A percentile compares a stretch with the other conserved stretches of the same genome.
Evolutionary conservation across 208 protist genomes (phyloP).

Genomic region (Porcisia hertigi): DNA sequence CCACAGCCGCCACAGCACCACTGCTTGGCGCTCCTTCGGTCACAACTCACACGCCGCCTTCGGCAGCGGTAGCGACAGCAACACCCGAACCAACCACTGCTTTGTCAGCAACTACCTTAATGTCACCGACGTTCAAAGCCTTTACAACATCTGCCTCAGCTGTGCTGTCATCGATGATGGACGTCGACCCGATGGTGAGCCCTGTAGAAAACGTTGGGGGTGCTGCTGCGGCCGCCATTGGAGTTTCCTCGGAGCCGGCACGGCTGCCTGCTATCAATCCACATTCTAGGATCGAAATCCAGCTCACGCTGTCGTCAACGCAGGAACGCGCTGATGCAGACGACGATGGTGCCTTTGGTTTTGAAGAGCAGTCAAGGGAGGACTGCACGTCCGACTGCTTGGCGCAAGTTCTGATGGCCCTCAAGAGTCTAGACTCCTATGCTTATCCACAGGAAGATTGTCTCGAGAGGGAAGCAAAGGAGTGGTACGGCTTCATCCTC

Average conservation of each 20-base stretch:
- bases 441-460: not conserved
- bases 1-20: not conserved
- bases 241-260: not conserved
- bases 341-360: not conserved
- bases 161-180: conserved; percentile 15
- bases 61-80: not conserved
- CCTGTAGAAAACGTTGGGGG: not conserved
- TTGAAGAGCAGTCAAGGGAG: not conserved
- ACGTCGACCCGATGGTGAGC: not conserved
- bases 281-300: conserved; percentile 3
- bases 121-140: conserved; percentile 14
- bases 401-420: not conserved
- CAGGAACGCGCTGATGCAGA: not conserved
- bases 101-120: not conserved
- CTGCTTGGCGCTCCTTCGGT: not conserved
- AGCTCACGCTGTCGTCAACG: not conserved
- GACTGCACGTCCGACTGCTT: not conserved
- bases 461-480: not conserved
- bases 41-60: not conserved
- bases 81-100: not conserved
- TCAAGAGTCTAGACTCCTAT: not conserved
- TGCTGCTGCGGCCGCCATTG: not conserved
- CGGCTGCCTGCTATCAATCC: not conserved
- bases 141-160: conserved; percentile 30
- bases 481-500: conserved; percentile 2